phyloP scores from a whole-genome alignment of 257 asterid species.

The Nicotiana obtusifolia region DNA sequence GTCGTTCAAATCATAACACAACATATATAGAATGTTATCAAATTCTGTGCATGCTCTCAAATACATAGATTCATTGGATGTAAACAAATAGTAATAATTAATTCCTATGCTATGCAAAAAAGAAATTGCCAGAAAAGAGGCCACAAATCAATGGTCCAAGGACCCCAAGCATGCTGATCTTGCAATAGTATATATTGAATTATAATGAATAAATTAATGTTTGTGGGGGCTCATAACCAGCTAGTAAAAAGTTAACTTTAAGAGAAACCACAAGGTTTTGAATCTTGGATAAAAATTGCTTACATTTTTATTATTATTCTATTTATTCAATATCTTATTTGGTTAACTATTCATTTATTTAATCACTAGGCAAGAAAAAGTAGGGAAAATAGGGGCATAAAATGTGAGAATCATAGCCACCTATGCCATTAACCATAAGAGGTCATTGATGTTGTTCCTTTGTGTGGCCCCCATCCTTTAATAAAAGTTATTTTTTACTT shows the following conservation, averaged over 20 bases:
- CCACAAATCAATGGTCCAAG: constrained; percentile 5
- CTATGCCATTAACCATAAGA: constrained; percentile 23
- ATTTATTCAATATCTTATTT: not conserved
- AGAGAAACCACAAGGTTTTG: not conserved
- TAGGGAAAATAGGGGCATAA: constrained; percentile 13
- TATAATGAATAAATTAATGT: not conserved
- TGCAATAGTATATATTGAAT: not conserved
- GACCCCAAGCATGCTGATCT: constrained; percentile 15
- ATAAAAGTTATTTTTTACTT: not conserved
- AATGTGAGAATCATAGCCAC: constrained; percentile 34
- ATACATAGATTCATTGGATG: not conserved
- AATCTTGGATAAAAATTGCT: not conserved
- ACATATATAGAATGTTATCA: not conserved
- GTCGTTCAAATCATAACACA: not conserved
- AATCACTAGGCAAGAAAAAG: constrained; percentile 11
- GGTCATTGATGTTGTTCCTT: constrained; percentile 21
- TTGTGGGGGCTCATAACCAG: not conserved
- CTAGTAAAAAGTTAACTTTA: constrained; percentile 6
- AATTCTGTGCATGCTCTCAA: constrained; percentile 10
- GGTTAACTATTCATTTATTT: not conserved
- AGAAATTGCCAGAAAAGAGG: not conserved
- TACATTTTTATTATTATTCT: not conserved
- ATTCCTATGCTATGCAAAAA: not conserved
- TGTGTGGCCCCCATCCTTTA: constrained; percentile 22
- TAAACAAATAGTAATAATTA: constrained; percentile 6